Percentiles rank a stretch among this genome's conserved stretches.
phyloP scores from a whole-genome alignment of 257 asterid species.

The Solanum clarkiae region DNA sequence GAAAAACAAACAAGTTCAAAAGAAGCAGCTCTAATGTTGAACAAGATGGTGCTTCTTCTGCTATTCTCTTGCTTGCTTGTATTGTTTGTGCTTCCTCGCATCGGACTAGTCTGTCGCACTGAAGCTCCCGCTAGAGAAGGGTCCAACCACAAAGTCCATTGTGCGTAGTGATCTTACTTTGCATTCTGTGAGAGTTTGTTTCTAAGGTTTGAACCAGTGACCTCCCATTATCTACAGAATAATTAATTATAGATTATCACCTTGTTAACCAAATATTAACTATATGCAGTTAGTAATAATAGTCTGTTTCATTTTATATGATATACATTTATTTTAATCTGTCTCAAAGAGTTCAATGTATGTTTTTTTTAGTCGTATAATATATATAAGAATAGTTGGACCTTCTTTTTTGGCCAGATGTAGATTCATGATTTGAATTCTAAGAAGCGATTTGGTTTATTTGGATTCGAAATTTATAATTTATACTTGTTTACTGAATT shows the following conservation, averaged over 20 bases:
- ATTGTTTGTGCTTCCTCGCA: slow-evolving; percentile 40
- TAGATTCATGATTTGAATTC: neutral
- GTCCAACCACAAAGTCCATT: too few relatives aligned
- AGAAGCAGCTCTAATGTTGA: slow-evolving; percentile 47
- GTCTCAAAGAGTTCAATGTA: neutral
- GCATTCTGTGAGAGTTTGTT: too few relatives aligned
- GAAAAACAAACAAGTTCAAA: slow-evolving; percentile 47
- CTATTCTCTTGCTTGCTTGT: slow-evolving; percentile 63
- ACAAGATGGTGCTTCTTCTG: slow-evolving; percentile 66
- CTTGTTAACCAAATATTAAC: neutral
- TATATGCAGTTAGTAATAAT: neutral
- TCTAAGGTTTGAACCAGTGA: too few relatives aligned
- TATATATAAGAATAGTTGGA: neutral
- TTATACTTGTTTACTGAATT: neutral
- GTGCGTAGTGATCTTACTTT: too few relatives aligned
- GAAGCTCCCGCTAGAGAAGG: too few relatives aligned
- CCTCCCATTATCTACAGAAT: neutral
- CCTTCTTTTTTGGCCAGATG: neutral
- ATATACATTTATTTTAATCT: neutral
- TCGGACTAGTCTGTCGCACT: neutral
- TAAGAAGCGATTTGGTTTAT: neutral
- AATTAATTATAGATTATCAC: neutral
- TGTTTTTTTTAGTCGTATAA: neutral
- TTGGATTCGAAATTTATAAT: neutral
- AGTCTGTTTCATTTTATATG: neutral